These are phyloP conservation scores for Spinacia oleracea DNA, from an alignment of 179 eudicot genomes.

Conservation along the genomic window DNA sequence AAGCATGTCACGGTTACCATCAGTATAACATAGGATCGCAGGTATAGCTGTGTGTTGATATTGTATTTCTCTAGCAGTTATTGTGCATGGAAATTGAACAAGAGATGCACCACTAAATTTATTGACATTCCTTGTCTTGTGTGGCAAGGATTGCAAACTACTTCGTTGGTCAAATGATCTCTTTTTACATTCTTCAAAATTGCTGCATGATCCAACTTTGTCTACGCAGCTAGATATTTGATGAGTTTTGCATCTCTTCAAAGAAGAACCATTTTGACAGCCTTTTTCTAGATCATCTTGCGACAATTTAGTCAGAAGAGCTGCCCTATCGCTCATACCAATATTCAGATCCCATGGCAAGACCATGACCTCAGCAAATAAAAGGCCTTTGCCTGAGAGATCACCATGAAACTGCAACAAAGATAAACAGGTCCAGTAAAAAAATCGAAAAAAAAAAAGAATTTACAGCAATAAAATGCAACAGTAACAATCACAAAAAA, in stretches of 20 bases:
- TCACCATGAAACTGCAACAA: slow-evolving; percentile 55
- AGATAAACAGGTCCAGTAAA: slow-evolving; percentile 8
- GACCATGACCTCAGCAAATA: slow-evolving; percentile 72
- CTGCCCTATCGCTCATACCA: slow-evolving; percentile 28
- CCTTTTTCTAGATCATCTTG: slow-evolving; percentile 28
- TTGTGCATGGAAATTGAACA: slow-evolving; percentile 50
- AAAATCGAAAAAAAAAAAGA: background rate
- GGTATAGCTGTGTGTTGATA: slow-evolving; percentile 26
- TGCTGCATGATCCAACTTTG: slow-evolving; percentile 25
- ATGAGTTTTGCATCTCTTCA: slow-evolving; percentile 63
- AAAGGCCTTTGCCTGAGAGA: slow-evolving; percentile 42
- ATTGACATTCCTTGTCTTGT: slow-evolving; percentile 27
- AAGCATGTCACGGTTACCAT: slow-evolving; percentile 20
- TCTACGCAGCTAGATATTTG: slow-evolving; percentile 28
- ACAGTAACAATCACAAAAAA: background rate
- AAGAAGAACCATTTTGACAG: slow-evolving; percentile 26
- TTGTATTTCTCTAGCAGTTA: slow-evolving; percentile 32
- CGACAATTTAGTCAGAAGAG: slow-evolving; percentile 20
- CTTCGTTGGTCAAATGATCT: slow-evolving; percentile 22
- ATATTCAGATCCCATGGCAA: slow-evolving; percentile 72
- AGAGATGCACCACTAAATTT: slow-evolving; percentile 31
- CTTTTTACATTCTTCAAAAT: slow-evolving; percentile 25
- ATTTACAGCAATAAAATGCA: background rate
- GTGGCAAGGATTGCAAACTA: slow-evolving; percentile 27
- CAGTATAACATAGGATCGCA: slow-evolving; percentile 39